These are phyloP conservation scores for Ophiostoma populinum DNA, from an alignment of 2,329 filamentous ascomycete species.

Conservation along the genomic window DNA sequence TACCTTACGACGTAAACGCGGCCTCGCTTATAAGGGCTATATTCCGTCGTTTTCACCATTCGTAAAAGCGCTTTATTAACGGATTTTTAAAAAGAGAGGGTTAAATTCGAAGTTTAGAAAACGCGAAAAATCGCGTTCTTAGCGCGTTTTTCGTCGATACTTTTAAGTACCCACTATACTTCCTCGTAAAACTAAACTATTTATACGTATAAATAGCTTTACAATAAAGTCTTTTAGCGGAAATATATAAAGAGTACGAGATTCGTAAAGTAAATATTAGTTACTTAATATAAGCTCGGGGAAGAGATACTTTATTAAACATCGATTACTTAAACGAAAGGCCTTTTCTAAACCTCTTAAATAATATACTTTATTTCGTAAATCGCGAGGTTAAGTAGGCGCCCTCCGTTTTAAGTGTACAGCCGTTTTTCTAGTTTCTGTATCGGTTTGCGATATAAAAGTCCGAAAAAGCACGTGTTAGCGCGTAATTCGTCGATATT, in stretches of 20 bases:
- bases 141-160: background rate
- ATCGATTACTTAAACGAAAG: background rate
- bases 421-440: too few relatives aligned
- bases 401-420: too few relatives aligned
- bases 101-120: conserved; percentile 1
- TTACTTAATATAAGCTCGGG: background rate
- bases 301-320: background rate
- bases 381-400: too few relatives aligned
- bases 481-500: too few relatives aligned
- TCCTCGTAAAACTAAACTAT: background rate
- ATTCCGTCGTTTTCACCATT: too few relatives aligned
- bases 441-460: too few relatives aligned
- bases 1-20: too few relatives aligned
- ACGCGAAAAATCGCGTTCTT: too few relatives aligned
- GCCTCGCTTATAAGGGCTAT: too few relatives aligned
- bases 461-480: too few relatives aligned
- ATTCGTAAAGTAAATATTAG: background rate
- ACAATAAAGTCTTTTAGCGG: background rate
- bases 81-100: background rate
- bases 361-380: too few relatives aligned
- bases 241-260: background rate
- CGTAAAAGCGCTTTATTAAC: background rate
- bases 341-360: background rate
- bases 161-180: too few relatives aligned
- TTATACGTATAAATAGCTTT: background rate